These are phyloP conservation scores for Camelina hispida DNA, from an alignment of 345 rosid genomes.

Conservation along the genomic window DNA sequence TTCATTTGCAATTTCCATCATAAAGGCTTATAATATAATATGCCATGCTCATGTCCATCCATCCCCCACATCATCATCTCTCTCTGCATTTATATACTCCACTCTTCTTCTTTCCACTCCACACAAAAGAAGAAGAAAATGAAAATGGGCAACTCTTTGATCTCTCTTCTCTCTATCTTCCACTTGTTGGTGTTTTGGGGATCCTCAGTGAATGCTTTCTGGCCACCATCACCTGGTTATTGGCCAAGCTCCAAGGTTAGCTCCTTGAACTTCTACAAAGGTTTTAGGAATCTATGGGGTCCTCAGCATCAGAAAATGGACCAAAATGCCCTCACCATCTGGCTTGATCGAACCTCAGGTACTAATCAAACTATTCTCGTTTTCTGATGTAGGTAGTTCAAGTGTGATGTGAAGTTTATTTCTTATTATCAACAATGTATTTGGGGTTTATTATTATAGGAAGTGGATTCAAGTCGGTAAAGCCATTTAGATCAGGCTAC, in stretches of 20 bases:
- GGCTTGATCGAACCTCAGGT: conserved; percentile 94
- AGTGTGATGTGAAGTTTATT: conserved; percentile 30
- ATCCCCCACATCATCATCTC: conserved; percentile 34
- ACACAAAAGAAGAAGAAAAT: conserved; percentile 18
- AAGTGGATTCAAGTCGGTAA: conserved; percentile 93
- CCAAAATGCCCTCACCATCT: conserved; percentile 71
- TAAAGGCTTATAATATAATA: conserved; percentile 37
- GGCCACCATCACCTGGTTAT: conserved; percentile 95
- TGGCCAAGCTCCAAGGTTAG: conserved; percentile 87
- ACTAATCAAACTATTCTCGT: not conserved
- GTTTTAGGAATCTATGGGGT: conserved; percentile 94
- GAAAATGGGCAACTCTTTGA: conserved; percentile 39
- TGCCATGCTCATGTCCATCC: conserved; percentile 44
- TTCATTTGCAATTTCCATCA: conserved; percentile 39
- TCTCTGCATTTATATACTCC: conserved; percentile 51
- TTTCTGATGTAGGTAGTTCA: conserved; percentile 12
- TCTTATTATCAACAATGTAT: not conserved
- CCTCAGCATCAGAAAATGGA: conserved; percentile 73
- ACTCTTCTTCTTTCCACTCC: conserved; percentile 42
- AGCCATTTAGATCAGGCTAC: conserved; percentile 88
- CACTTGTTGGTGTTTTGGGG: conserved; percentile 49
- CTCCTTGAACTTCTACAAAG: conserved; percentile 67
- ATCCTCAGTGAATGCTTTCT: conserved; percentile 51
- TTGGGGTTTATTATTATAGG: conserved; percentile 49
- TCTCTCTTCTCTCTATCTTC: conserved; percentile 40